Conservation (phyloP, 306 rosid genomes). For the Vigna hirtella region DNA sequence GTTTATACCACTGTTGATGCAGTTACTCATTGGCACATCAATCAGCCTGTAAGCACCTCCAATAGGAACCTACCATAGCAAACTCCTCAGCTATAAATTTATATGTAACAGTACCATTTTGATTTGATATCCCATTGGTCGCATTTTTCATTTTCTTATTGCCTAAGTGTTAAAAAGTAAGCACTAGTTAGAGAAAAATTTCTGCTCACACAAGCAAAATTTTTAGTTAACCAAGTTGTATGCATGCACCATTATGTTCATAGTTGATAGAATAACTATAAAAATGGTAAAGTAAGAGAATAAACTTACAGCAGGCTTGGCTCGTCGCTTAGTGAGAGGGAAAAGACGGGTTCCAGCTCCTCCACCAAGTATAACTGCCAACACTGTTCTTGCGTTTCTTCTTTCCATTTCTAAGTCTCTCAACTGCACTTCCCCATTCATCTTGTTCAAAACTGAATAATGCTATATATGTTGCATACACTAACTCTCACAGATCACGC, state of each 20-base stretch:
- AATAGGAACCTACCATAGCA: slow-evolving; percentile 69
- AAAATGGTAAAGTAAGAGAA: slow-evolving; percentile 8
- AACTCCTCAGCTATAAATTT: slow-evolving; percentile 30
- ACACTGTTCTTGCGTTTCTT: slow-evolving; percentile 73
- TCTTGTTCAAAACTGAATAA: slow-evolving; percentile 21
- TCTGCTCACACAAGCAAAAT: too few relatives aligned
- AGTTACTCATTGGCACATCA: slow-evolving; percentile 98
- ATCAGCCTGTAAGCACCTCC: slow-evolving; percentile 93
- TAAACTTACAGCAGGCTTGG: slow-evolving; percentile 88
- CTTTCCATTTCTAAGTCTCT: slow-evolving; percentile 61
- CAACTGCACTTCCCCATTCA: slow-evolving; percentile 64
- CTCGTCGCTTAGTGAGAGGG: slow-evolving; percentile 92
- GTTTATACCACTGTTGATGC: slow-evolving; percentile 96
- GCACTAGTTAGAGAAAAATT: too few relatives aligned
- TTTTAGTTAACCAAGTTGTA: too few relatives aligned
- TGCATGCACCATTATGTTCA: not conserved
- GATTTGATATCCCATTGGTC: not conserved
- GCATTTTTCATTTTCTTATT: not conserved
- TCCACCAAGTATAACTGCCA: slow-evolving; percentile 90
- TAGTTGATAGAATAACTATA: not conserved
- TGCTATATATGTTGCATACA: not conserved
- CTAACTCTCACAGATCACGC: not conserved
- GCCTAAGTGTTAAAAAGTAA: too few relatives aligned
- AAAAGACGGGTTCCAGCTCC: slow-evolving; percentile 99
- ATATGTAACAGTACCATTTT: not conserved